phyloP scores from a whole-genome alignment of 805 yeast species.

The Cyberlindnera xishuangbannaensis region DNA sequence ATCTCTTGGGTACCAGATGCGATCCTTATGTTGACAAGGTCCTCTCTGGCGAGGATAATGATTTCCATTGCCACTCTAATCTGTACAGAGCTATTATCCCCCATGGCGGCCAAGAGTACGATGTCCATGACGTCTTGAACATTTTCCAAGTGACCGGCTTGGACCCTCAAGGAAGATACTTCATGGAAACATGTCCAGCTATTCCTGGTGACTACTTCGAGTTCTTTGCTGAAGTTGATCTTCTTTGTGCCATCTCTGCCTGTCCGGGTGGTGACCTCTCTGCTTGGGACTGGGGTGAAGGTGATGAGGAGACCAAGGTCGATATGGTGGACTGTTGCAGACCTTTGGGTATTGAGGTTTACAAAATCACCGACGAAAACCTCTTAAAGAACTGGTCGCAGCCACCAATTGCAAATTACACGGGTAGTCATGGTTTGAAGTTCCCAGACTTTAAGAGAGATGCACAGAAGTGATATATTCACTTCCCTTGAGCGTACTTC shows the following conservation, averaged over 20 bases:
- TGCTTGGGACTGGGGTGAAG: slow-evolving; percentile 69
- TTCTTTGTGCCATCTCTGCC: slow-evolving; percentile 57
- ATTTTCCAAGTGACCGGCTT: slow-evolving; percentile 67
- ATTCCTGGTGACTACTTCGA: slow-evolving; percentile 55
- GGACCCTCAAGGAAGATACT: slow-evolving; percentile 59
- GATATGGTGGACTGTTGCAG: slow-evolving; percentile 60
- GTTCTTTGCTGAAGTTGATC: slow-evolving; percentile 60
- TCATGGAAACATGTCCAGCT: slow-evolving; percentile 68
- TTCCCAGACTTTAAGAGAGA: slow-evolving; percentile 22
- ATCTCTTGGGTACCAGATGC: slow-evolving; percentile 61
- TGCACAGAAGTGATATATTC: too few relatives aligned
- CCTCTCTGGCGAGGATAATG: slow-evolving; percentile 58
- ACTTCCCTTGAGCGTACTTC: too few relatives aligned
- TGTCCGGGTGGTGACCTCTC: slow-evolving; percentile 70
- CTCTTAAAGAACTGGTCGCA: slow-evolving; percentile 45
- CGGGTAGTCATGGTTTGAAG: slow-evolving; percentile 48
- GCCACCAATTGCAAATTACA: slow-evolving; percentile 46
- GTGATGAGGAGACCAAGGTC: slow-evolving; percentile 35
- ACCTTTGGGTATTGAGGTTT: slow-evolving; percentile 59
- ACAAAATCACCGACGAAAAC: slow-evolving; percentile 40
- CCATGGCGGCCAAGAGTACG: slow-evolving; percentile 56
- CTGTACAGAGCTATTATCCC: slow-evolving; percentile 54
- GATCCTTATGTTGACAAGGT: slow-evolving; percentile 64
- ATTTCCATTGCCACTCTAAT: slow-evolving; percentile 64
- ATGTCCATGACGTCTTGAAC: slow-evolving; percentile 64